Conservation (phyloP, 768 basidiomycete genomes). For the Lentinula guzmanii region DNA sequence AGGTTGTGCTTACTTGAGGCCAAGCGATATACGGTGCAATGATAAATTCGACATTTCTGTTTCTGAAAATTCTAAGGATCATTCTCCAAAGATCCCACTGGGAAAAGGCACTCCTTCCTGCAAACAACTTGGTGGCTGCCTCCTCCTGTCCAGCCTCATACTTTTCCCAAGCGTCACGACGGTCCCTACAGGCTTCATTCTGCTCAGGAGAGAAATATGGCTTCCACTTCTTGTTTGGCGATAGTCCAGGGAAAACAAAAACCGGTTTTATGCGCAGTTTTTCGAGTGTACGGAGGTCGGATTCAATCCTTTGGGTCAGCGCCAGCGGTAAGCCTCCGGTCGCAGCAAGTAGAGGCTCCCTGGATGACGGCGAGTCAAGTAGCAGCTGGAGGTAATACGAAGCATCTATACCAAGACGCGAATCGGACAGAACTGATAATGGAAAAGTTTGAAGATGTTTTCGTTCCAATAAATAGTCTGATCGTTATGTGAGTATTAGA, state of each 20-base stretch:
- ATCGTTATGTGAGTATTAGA: constrained; percentile 3
- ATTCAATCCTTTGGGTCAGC: constrained; percentile 82
- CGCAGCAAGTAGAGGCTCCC: constrained; percentile 89
- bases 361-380: constrained; percentile 66
- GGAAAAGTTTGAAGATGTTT: constrained; percentile 82
- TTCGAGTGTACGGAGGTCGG: constrained; percentile 87
- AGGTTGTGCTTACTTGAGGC: constrained; percentile 72
- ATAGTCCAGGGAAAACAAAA: constrained; percentile 93
- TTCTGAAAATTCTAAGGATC: constrained; percentile 87
- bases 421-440: constrained; percentile 77
- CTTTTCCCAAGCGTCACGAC: constrained; percentile 84
- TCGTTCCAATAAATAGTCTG: constrained; percentile 83
- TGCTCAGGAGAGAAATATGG: constrained; percentile 51
- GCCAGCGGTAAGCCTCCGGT: constrained; percentile 93
- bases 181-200: constrained; percentile 66
- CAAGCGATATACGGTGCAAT: constrained; percentile 94
- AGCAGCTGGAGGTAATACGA: constrained; percentile 81
- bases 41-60: constrained; percentile 92
- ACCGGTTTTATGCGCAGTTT: constrained; percentile 93
- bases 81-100: constrained; percentile 96
- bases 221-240: constrained; percentile 71
- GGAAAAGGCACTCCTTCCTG: constrained; percentile 60
- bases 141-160: constrained; percentile 94
- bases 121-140: constrained; percentile 79
- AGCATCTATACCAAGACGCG: constrained; percentile 95